Conservation (phyloP, 2,329 filamentous ascomycete genomes). For the Penicillium sp. region DNA sequence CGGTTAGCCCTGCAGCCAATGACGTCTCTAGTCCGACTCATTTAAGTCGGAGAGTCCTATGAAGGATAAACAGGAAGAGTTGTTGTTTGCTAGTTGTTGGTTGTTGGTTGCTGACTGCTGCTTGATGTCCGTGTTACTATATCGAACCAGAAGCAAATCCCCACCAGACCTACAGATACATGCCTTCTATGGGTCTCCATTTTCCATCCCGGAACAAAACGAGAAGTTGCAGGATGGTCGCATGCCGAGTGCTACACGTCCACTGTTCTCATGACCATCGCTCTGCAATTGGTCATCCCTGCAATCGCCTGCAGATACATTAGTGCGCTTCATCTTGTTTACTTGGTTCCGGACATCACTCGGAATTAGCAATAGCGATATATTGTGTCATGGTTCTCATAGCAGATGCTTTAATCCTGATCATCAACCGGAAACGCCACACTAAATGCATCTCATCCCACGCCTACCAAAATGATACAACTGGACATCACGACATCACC, state of each 20-base stretch:
- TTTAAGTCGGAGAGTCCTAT: no score
- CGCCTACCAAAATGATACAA: not conserved
- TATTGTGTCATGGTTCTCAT: not conserved
- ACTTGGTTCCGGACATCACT: not conserved
- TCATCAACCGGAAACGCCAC: not conserved
- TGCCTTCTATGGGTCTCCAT: no score
- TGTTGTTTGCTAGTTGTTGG: no score
- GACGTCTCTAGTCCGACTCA: not conserved
- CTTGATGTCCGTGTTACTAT: not conserved
- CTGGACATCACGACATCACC: conserved; percentile 27
- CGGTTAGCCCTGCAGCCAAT: not conserved
- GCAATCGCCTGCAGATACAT: not conserved
- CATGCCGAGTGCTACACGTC: not conserved
- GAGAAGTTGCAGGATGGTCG: not conserved
- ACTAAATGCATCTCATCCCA: not conserved
- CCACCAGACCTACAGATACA: no score
- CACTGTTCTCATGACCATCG: not conserved
- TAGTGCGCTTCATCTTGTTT: not conserved
- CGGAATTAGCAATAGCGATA: no score
- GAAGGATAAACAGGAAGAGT: no score
- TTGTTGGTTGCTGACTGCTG: not conserved
- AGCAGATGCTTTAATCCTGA: not conserved
- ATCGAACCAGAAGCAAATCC: no score
- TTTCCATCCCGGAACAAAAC: not conserved
- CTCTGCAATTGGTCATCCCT: not conserved